Conservation (phyloP, 768 basidiomycete species). For the Termitomyces eurrhizus region DNA sequence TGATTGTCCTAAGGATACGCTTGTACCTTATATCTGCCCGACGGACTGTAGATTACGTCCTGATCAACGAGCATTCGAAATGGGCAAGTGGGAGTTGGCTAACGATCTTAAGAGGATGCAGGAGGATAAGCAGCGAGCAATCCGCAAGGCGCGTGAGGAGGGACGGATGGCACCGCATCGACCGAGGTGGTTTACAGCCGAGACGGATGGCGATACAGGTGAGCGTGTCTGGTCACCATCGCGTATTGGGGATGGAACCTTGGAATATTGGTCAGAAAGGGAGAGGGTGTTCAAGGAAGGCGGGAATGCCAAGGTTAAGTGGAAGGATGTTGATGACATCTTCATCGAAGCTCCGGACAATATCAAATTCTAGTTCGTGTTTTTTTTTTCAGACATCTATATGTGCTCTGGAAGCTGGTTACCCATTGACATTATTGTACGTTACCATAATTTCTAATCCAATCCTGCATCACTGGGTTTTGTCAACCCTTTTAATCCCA, state of each 20-base stretch:
- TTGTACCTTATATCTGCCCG: conserved; percentile 72
- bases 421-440: not conserved
- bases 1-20: conserved; percentile 68
- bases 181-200: conserved; percentile 84
- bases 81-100: conserved; percentile 79
- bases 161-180: conserved; percentile 68
- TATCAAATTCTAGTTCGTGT: not conserved
- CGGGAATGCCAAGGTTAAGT: conserved; percentile 33
- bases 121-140: conserved; percentile 79
- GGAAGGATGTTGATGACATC: conserved; percentile 76
- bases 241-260: conserved; percentile 34
- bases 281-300: conserved; percentile 49
- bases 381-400: not conserved
- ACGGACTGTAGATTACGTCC: conserved; percentile 93
- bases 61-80: conserved; percentile 93
- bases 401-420: not conserved
- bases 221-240: conserved; percentile 85
- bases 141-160: conserved; percentile 70
- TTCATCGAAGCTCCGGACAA: conserved; percentile 65
- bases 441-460: not conserved
- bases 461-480: too few species aligned
- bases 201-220: conserved; percentile 84
- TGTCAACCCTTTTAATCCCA: too few species aligned
- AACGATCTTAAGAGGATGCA: conserved; percentile 76
- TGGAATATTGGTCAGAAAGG: conserved; percentile 86